Base-by-base conservation (phyloP, 345 rosid genomes). In the Salix udensis region DNA sequence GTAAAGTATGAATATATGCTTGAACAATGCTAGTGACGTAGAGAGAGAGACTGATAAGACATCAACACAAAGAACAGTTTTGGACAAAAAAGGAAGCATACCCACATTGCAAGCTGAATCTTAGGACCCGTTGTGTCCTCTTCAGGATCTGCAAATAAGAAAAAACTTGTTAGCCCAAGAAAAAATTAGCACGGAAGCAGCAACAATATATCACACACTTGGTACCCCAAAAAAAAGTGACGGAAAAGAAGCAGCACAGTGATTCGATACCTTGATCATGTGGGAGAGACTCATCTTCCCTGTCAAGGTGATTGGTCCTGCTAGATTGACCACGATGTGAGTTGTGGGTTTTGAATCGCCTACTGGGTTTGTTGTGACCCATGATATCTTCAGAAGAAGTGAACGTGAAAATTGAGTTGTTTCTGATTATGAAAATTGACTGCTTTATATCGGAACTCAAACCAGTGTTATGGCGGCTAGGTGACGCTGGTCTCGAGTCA, bases 81-180 rank as follows among this genome's bases (percentile, higher is more conserved):
- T 40, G 61, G 67, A 65, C n/a, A 39, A 2, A 65, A 44, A 44
- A 42, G 44, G 42, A 74, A 74, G 74, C 97, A 67, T 87, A 96
- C 99, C 98, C 97, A 92, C 97, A 91, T 92, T 15, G 97, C 97
- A 82, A 96, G 97, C 71, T 94, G 94, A 88, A 92, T 75, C 75
- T 76, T 90, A 19, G 96, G 91, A 76, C 39, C 85, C 31, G 75
- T 8, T 60, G 82, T 74, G 70, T 83, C 88, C 72, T 86, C 92
- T 82, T 89, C 97, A 71, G 87, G 82, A 61, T 75, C 95, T 94
- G 84, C 72, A 52, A 77, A 44, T 5, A 74, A 7, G 15, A 79
- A 68, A 13, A 44, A 73, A 68, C 4, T 8, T 34, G n/a, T 74
- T 61, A 71, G 26, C 52, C 6, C 6, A 68, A 50, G 61, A 23